Conservation (phyloP, 1,139 yeast species). For the Suhomyces anneliseae region DNA sequence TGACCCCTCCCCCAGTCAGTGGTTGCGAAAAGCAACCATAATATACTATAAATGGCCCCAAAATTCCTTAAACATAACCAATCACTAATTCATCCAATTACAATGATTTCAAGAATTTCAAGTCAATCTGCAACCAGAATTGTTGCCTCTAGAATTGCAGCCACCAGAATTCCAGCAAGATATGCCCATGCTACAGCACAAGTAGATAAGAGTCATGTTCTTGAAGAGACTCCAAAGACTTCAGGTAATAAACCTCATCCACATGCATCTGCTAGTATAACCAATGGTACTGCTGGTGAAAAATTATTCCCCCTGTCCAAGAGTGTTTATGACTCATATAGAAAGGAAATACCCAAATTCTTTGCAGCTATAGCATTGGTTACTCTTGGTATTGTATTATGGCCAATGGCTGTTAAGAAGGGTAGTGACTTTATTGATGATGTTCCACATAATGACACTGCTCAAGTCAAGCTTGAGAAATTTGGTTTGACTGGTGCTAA, state of each 20-base stretch:
- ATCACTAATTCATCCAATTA: too few species aligned
- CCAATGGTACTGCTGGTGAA: conserved; percentile 4
- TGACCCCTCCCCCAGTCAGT: not conserved
- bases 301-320: not conserved
- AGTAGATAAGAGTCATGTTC: not conserved
- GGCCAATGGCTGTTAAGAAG: conserved; percentile 18
- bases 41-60: too few species aligned
- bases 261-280: conserved; percentile 2
- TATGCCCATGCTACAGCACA: not conserved
- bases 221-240: conserved; percentile 2
- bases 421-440: conserved; percentile 13
- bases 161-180: not conserved
- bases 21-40: not conserved
- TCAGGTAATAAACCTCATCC: conserved; percentile 3
- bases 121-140: not conserved
- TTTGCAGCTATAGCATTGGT: conserved; percentile 15
- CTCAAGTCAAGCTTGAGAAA: conserved; percentile 16
- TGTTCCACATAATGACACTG: conserved; percentile 15
- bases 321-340: conserved; percentile 5
- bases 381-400: conserved; percentile 14
- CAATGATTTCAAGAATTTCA: not conserved
- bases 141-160: not conserved
- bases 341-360: conserved; percentile 17
- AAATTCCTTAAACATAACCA: too few species aligned
- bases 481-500: conserved; percentile 10